Conservation (phyloP, 2,329 filamentous ascomycete genomes). For the Ceratocystis destructans region DNA sequence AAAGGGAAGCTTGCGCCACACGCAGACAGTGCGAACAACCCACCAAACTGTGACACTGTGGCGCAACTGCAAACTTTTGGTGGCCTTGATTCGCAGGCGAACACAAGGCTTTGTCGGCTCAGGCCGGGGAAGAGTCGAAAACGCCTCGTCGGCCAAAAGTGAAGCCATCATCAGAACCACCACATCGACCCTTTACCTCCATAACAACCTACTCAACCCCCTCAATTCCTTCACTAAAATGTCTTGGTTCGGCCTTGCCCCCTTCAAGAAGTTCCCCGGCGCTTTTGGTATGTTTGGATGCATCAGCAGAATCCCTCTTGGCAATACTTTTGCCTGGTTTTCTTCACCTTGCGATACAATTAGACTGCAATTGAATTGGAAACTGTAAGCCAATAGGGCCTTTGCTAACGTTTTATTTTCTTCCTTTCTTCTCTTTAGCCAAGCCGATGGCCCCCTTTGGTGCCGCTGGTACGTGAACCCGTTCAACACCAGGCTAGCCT, state of each 20-base stretch:
- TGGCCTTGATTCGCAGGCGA: conserved; percentile 17
- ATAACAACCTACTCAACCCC: conserved; percentile 24
- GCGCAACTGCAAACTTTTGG: neutral
- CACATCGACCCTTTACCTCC: conserved; percentile 23
- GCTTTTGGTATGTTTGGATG: conserved; percentile 53
- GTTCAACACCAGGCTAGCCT: no score
- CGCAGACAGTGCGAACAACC: neutral
- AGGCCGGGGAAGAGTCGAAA: conserved; percentile 17
- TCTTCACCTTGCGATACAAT: neutral
- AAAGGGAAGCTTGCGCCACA: conserved; percentile 7
- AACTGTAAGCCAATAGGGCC: conserved; percentile 19
- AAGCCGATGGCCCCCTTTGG: conserved; percentile 89
- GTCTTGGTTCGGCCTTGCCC: conserved; percentile 54
- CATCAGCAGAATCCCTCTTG: neutral
- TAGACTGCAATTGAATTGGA: neutral
- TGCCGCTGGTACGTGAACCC: conserved; percentile 57
- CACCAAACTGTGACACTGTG: neutral
- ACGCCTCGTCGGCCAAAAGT: conserved; percentile 21
- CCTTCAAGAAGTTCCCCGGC: conserved; percentile 66
- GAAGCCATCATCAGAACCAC: conserved; percentile 26
- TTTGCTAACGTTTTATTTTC: conserved; percentile 23
- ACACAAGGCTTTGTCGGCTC: conserved; percentile 15
- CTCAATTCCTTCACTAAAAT: conserved; percentile 42
- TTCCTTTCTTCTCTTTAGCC: conserved; percentile 40
- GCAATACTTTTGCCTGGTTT: neutral